Conservation (phyloP, 1,139 yeast species). For the Saccharomycopsis hybrid region DNA sequence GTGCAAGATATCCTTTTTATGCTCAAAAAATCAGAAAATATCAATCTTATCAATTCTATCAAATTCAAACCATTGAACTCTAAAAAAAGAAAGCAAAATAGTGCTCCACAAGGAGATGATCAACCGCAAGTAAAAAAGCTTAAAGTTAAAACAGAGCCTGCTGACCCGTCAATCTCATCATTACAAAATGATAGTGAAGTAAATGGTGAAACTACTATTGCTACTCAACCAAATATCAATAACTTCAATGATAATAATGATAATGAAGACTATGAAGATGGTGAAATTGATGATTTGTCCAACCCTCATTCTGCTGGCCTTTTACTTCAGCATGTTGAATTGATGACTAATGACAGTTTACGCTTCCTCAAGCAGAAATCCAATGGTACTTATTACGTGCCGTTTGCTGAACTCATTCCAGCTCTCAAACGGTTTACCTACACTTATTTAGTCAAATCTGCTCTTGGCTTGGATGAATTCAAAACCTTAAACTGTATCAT, state of each 20-base stretch:
- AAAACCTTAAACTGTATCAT: conserved; percentile 20
- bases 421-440: conserved; percentile 78
- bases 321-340: conserved; percentile 42
- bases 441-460: conserved; percentile 71
- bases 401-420: conserved; percentile 50
- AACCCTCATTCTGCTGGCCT: conserved; percentile 24
- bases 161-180: not conserved
- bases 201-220: too few species aligned
- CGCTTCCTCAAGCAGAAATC: conserved; percentile 43
- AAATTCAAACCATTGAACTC: conserved; percentile 5
- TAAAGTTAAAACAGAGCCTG: conserved; percentile 12
- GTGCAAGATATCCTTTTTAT: conserved; percentile 16
- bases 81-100: conserved; percentile 7
- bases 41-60: conserved; percentile 11
- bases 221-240: too few species aligned
- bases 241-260: too few species aligned
- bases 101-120: not conserved
- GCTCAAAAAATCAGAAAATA: conserved; percentile 4
- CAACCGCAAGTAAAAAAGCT: conserved; percentile 2
- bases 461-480: conserved; percentile 53
- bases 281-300: conserved; percentile 13
- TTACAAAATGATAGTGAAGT: conserved; percentile 8
- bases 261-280: conserved; percentile 25
- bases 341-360: conserved; percentile 48
- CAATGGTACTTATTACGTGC: conserved; percentile 40